These are phyloP conservation scores for Thozetella sp. DNA, from an alignment of 495 filamentous ascomycete species.

Conservation along the genomic window DNA sequence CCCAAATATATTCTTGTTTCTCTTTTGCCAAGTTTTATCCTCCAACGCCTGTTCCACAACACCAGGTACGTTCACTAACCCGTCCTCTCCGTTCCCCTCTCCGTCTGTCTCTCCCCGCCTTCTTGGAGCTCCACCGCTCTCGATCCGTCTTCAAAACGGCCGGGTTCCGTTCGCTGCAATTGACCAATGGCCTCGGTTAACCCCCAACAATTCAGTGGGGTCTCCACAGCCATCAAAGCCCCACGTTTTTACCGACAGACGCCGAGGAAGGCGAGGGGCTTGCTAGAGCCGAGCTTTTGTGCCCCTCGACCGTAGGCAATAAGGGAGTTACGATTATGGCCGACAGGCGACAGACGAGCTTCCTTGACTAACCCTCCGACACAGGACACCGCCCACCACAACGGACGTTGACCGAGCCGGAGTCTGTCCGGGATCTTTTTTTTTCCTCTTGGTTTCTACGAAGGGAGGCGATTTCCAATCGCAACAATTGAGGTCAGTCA, in stretches of 20 bases:
- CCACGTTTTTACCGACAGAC: neutral
- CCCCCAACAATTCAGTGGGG: conserved; percentile 1
- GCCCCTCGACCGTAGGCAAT: neutral
- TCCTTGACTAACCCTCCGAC: neutral
- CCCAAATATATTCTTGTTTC: too few relatives aligned
- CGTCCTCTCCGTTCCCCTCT: too few relatives aligned
- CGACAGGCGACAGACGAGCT: neutral
- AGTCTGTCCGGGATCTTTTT: neutral
- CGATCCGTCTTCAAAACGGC: too few relatives aligned
- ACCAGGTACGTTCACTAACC: too few relatives aligned
- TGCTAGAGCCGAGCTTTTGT: neutral
- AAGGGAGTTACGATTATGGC: neutral
- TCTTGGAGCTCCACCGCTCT: too few relatives aligned
- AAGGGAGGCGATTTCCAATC: too few relatives aligned
- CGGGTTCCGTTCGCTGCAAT: neutral
- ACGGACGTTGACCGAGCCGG: neutral
- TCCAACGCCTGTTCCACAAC: too few relatives aligned
- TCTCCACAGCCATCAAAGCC: too few relatives aligned
- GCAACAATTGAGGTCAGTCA: too few relatives aligned
- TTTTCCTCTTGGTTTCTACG: neutral
- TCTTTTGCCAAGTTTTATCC: too few relatives aligned
- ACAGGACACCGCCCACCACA: too few relatives aligned
- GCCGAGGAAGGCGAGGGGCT: neutral
- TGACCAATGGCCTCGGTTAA: conserved; percentile 4
- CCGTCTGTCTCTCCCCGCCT: too few relatives aligned